Evolutionary conservation across 2,329 filamentous ascomycete species (phyloP), one percentile per base, ranked within the genome.

Genomic region (Penicillium brevicompactum): DNA sequence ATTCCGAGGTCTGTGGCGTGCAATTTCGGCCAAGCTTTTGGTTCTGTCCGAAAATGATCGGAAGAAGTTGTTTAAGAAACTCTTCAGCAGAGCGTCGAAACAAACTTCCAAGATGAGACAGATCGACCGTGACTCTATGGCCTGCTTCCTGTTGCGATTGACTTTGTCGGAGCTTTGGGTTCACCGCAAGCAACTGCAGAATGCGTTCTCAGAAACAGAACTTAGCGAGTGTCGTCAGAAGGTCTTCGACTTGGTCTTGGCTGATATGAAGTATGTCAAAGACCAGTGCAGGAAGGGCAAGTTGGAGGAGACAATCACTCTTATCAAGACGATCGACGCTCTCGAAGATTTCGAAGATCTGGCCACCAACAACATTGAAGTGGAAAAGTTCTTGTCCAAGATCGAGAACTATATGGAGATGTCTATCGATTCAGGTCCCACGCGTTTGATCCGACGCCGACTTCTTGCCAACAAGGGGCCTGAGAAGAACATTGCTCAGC

Each of bases 341-440:
- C 58, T 76, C 40, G 74, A 76, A 51, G 69, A 74, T 37, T 74
- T 77, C 54, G 71, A 74, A 55, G 73, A 76, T 48, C 56, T 76
- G 16, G 65, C 67, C 5, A 62, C 60, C 18, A 66, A 68, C 34
- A 69, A 71, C 52, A 62, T 64, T 14, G 71, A 75, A 27, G 69
- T 71, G 10, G 69, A 69, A 13, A 73, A 73, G 38, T 69, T 68
- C 51, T 43, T 76, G 31, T 63, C 62, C 38, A 73, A 74, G 59
- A 69, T 75, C 34, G 71, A 74, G 49, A 66, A 61, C 50, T 67
- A 73, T 47, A 67, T 71, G 47, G 68, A 72, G 47, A 69, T 66
- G 53, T 69, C 68, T n/a, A 53, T 67, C 14, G 70, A 74, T 40
- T 70, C 66, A 14, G 66, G 58, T 9, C 64, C 64, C 4, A 65